Conservation (phyloP, 2,329 filamentous ascomycete species). For the Beauveria pseudobassiana region DNA sequence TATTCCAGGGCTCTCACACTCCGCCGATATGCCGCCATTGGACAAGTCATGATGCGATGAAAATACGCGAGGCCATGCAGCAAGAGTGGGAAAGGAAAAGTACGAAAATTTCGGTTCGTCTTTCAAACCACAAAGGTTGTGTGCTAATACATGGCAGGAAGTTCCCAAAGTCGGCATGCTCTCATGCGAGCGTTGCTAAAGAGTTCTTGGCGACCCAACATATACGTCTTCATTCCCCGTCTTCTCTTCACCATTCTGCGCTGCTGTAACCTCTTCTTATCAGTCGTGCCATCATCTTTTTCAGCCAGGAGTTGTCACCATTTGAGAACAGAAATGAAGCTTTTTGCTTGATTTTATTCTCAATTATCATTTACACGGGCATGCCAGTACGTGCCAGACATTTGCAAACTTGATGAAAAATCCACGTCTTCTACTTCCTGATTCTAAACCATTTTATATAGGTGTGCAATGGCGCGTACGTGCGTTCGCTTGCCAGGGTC, state of each 20-base stretch:
- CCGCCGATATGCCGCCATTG: background rate
- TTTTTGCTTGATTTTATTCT: background rate
- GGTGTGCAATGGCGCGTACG: slow-evolving; percentile 7
- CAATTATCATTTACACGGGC: background rate
- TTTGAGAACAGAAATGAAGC: slow-evolving; percentile 6
- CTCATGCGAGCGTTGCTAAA: background rate
- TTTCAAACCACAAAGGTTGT: background rate
- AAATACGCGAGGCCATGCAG: background rate
- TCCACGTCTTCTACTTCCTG: background rate
- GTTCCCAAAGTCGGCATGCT: background rate
- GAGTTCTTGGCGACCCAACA: background rate
- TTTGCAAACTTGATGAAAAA: background rate
- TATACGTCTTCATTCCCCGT: background rate
- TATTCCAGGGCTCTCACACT: background rate
- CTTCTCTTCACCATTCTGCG: background rate
- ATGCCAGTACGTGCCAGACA: background rate
- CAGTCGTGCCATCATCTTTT: background rate
- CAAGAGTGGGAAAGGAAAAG: background rate
- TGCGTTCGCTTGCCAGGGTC: background rate
- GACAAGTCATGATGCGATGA: background rate
- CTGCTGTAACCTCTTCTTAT: slow-evolving; percentile 1
- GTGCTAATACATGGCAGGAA: background rate
- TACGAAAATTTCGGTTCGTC: background rate
- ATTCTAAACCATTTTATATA: background rate
- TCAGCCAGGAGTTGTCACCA: background rate